These are phyloP conservation scores for Lachnellula occidentalis DNA, from an alignment of 2,329 filamentous ascomycete genomes.

Conservation along the genomic window DNA sequence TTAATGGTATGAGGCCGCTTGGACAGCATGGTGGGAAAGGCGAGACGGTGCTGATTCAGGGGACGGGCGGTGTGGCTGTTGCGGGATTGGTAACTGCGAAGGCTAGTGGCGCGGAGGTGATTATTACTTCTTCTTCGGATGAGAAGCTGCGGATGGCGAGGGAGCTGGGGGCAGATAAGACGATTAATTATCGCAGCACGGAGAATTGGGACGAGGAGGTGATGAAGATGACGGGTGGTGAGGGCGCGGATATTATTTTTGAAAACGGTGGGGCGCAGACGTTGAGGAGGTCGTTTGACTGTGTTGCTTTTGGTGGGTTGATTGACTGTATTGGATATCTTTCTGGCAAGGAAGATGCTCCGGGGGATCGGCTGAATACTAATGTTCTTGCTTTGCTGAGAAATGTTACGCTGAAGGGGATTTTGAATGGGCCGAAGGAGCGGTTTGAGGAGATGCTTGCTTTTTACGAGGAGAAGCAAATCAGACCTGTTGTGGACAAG, in stretches of 20 bases:
- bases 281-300: conserved; percentile 46
- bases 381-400: conserved; percentile 47
- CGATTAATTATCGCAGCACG: conserved; percentile 49
- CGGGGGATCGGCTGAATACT: conserved; percentile 50
- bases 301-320: conserved; percentile 48
- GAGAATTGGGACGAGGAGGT: conserved; percentile 48
- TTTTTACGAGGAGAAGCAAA: conserved; percentile 40
- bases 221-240: conserved; percentile 38
- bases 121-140: conserved; percentile 51
- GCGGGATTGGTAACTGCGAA: conserved; percentile 49
- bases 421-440: conserved; percentile 56
- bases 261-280: conserved; percentile 50
- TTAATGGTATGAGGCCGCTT: conserved; percentile 54
- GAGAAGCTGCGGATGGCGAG: conserved; percentile 43
- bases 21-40: conserved; percentile 44
- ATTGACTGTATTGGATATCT: conserved; percentile 48
- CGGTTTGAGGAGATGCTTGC: conserved; percentile 49
- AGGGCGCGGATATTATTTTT: conserved; percentile 49
- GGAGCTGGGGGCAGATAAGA: conserved; percentile 45
- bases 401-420: conserved; percentile 46
- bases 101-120: conserved; percentile 44
- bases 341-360: conserved; percentile 48
- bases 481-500: conserved; percentile 44
- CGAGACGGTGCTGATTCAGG: conserved; percentile 46
- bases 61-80: conserved; percentile 49